These are phyloP conservation scores for Tricholoma matsutake DNA, from an alignment of 768 basidiomycete species.

Conservation along the genomic window DNA sequence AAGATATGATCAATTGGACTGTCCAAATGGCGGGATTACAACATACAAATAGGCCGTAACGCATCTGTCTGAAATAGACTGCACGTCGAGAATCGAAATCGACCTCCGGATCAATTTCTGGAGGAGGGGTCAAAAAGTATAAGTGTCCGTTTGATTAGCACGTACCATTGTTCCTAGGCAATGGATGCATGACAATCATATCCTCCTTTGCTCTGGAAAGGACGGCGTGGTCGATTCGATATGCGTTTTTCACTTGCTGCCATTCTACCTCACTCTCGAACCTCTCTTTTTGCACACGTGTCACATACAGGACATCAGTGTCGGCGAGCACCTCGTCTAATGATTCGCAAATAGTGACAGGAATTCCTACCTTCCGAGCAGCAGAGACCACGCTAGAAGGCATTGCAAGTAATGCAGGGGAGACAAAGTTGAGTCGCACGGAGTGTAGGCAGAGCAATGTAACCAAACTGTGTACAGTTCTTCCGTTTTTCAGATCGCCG, in stretches of 20 bases:
- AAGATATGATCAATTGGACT: not conserved
- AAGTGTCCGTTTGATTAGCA: not conserved
- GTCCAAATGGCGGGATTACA: not conserved
- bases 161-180: slow-evolving; percentile 87
- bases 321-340: slow-evolving; percentile 88
- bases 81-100: slow-evolving; percentile 94
- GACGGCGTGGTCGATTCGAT: slow-evolving; percentile 91
- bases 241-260: slow-evolving; percentile 87
- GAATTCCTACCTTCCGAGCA: slow-evolving; percentile 80
- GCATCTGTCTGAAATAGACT: slow-evolving; percentile 98
- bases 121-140: slow-evolving; percentile 11
- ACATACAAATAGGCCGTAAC: slow-evolving; percentile 93
- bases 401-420: slow-evolving; percentile 85
- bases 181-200: slow-evolving; percentile 99
- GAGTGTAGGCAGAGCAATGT: slow-evolving; percentile 88
- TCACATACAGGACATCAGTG: slow-evolving; percentile 97
- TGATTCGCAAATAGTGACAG: slow-evolving; percentile 78
- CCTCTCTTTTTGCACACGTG: slow-evolving; percentile 93
- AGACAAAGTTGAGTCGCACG: slow-evolving; percentile 93
- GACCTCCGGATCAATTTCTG: slow-evolving; percentile 98
- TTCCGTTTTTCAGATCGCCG: slow-evolving; percentile 96
- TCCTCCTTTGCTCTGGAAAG: slow-evolving; percentile 91
- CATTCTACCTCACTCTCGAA: slow-evolving; percentile 82
- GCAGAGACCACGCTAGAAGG: slow-evolving; percentile 79
- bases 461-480: slow-evolving; percentile 96